A percentile compares a stretch with the other conserved stretches of the same genome.
These are phyloP conservation scores for Neolentinus lepideus DNA, from an alignment of 1,284 basidiomycete species.

Conservation along the genomic window DNA sequence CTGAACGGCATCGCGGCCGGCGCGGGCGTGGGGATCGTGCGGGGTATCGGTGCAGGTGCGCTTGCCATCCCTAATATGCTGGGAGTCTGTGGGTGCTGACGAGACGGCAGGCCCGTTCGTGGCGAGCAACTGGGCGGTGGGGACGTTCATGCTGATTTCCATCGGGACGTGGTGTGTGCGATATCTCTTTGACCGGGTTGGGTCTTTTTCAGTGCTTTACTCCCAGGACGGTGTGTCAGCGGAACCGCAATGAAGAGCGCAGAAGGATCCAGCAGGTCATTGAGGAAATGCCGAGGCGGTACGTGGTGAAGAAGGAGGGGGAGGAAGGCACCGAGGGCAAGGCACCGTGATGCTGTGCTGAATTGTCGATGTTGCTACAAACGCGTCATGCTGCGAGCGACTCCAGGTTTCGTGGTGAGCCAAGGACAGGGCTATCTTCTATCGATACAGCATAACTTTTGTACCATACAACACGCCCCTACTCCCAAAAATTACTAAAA, in stretches of 20 bases:
- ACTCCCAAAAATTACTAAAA: no score
- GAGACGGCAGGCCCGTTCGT: constrained; percentile 29
- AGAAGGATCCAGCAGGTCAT: constrained; percentile 48
- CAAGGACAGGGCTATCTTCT: no score
- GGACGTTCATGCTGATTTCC: constrained; percentile 44
- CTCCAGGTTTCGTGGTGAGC: no score
- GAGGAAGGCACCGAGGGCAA: constrained; percentile 5
- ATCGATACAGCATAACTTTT: no score
- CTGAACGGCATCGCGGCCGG: constrained; percentile 48
- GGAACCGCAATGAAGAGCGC: constrained; percentile 45
- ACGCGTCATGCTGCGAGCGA: no score
- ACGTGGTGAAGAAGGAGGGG: constrained; percentile 32
- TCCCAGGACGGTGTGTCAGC: constrained; percentile 56
- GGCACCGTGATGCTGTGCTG: neutral
- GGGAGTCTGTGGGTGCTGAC: neutral
- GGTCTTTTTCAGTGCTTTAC: neutral
- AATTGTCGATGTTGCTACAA: no score
- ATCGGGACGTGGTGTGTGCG: constrained; percentile 41
- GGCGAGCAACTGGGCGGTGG: constrained; percentile 50
- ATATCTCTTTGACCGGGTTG: constrained; percentile 4
- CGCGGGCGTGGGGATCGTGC: constrained; percentile 47
- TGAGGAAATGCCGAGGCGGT: constrained; percentile 51
- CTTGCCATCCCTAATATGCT: constrained; percentile 5
- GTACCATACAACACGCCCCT: no score
- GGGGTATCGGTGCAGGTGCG: constrained; percentile 46